Evolutionary conservation across 371 early-diverging fungal genomes (phyloP).

Genomic region (Mucor velutinosus): DNA sequence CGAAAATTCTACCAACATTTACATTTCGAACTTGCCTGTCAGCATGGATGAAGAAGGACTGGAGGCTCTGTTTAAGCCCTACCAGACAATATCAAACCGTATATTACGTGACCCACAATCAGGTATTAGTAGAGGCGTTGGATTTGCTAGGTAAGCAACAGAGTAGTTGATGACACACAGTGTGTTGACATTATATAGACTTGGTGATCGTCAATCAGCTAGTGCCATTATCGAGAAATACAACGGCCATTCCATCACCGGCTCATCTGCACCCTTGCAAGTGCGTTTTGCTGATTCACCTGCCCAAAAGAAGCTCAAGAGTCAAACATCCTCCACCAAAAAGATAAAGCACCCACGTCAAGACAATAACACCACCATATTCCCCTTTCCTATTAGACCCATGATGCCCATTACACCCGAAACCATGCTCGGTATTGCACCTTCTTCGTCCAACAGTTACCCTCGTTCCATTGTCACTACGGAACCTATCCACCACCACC

Average conservation of each 20-base stretch:
- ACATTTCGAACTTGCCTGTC: conserved; percentile 80
- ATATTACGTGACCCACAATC: conserved; percentile 68
- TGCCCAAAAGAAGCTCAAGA: conserved; percentile 79
- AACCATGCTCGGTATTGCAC: conserved; percentile 50
- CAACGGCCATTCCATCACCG: conserved; percentile 62
- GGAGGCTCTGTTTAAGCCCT: conserved; percentile 65
- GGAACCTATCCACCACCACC: background rate
- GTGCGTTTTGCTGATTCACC: conserved; percentile 83
- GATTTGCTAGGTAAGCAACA: conserved; percentile 68
- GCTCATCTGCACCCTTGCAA: conserved; percentile 68
- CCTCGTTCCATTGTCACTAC: conserved; percentile 13
- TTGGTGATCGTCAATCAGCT: conserved; percentile 72
- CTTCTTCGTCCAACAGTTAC: conserved; percentile 21
- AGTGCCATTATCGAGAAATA: conserved; percentile 67
- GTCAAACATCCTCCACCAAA: conserved; percentile 46
- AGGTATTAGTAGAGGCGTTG: conserved; percentile 71
- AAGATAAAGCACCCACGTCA: conserved; percentile 30
- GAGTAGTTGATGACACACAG: too few species aligned
- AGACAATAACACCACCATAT: conserved; percentile 10
- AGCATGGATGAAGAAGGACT: conserved; percentile 72
- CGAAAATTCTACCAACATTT: conserved; percentile 77
- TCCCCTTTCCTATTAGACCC: conserved; percentile 34
- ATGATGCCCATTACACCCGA: conserved; percentile 55
- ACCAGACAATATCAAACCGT: conserved; percentile 67
- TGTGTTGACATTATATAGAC: conserved; percentile 39